Percentiles rank a stretch among this genome's conserved stretches.
These are phyloP conservation scores for Microthyrium microscopicum DNA, from an alignment of 2,329 filamentous ascomycete species.

Conservation along the genomic window DNA sequence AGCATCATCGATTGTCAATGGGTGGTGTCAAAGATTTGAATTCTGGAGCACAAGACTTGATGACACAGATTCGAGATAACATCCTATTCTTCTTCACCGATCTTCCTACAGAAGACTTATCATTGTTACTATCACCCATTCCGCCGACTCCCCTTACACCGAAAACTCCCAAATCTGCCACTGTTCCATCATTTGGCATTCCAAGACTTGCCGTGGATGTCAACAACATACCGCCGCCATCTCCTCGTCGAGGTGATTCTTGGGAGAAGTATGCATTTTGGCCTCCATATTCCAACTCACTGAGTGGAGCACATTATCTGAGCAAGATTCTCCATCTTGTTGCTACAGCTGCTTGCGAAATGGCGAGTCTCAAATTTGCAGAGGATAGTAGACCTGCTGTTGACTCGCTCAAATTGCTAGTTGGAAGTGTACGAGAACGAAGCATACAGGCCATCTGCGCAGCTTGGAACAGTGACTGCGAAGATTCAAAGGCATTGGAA, in stretches of 20 bases:
- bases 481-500: slow-evolving; percentile 81
- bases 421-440: slow-evolving; percentile 66
- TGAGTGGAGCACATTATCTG: slow-evolving; percentile 84
- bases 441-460: slow-evolving; percentile 73
- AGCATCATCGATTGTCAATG: slow-evolving; percentile 63
- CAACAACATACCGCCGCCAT: slow-evolving; percentile 60
- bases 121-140: slow-evolving; percentile 67
- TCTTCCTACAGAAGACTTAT: slow-evolving; percentile 79
- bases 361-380: slow-evolving; percentile 58
- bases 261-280: slow-evolving; percentile 96
- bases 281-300: slow-evolving; percentile 81
- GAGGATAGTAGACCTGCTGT: slow-evolving; percentile 35
- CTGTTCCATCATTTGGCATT: slow-evolving; percentile 43
- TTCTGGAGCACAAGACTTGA: slow-evolving; percentile 64
- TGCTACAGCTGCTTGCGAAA: slow-evolving; percentile 72
- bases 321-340: slow-evolving; percentile 67
- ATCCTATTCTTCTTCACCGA: slow-evolving; percentile 72
- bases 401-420: slow-evolving; percentile 59
- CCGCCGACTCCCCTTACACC: slow-evolving; percentile 53
- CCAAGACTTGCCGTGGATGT: slow-evolving; percentile 67
- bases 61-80: slow-evolving; percentile 65
- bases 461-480: slow-evolving; percentile 85
- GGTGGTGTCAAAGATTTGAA: slow-evolving; percentile 57
- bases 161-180: slow-evolving; percentile 32
- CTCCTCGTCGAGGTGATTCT: slow-evolving; percentile 54